These are phyloP conservation scores for Clavaria fumosa DNA, from an alignment of 768 basidiomycete species.

Conservation along the genomic window DNA sequence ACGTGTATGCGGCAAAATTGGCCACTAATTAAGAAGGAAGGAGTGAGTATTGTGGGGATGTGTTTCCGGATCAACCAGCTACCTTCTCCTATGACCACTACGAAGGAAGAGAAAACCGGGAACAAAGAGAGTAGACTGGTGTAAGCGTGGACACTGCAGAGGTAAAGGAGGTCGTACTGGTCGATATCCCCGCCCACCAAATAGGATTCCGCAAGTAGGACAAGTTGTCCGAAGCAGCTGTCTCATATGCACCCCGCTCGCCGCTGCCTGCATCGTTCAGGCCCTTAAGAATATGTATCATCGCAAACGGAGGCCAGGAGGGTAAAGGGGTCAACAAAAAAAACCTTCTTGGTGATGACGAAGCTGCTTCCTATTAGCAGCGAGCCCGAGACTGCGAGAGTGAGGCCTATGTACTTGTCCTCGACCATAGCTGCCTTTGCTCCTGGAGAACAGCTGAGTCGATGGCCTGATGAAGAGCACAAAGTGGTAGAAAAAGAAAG, in stretches of 20 bases:
- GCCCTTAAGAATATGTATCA: constrained; percentile 38
- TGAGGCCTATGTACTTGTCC: constrained; percentile 91
- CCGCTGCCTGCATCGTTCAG: constrained; percentile 82
- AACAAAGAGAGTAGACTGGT: constrained; percentile 4
- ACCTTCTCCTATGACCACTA: constrained; percentile 94
- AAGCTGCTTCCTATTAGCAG: constrained; percentile 89
- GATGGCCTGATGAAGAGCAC: too few species aligned
- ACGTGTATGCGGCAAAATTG: constrained; percentile 94
- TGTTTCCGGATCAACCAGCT: constrained; percentile 9
- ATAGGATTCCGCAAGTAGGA: constrained; percentile 81
- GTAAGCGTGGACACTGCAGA: not conserved
- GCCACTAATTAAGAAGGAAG: constrained; percentile 38
- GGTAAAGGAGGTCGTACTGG: constrained; percentile 41
- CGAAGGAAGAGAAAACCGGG: too few species aligned
- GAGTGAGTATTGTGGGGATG: too few species aligned
- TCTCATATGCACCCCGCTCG: constrained; percentile 29
- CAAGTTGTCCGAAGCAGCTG: constrained; percentile 64
- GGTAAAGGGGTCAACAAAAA: constrained; percentile 2
- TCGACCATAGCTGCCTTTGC: constrained; percentile 69
- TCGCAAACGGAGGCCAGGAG: constrained; percentile 1
- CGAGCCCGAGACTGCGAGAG: constrained; percentile 73
- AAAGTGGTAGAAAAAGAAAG: too few species aligned
- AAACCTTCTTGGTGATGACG: constrained; percentile 99
- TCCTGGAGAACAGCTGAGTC: too few species aligned
- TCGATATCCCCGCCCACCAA: constrained; percentile 95